phyloP scores from a whole-genome alignment of 2,329 filamentous ascomycete species.

The Trichoderma sp. region DNA sequence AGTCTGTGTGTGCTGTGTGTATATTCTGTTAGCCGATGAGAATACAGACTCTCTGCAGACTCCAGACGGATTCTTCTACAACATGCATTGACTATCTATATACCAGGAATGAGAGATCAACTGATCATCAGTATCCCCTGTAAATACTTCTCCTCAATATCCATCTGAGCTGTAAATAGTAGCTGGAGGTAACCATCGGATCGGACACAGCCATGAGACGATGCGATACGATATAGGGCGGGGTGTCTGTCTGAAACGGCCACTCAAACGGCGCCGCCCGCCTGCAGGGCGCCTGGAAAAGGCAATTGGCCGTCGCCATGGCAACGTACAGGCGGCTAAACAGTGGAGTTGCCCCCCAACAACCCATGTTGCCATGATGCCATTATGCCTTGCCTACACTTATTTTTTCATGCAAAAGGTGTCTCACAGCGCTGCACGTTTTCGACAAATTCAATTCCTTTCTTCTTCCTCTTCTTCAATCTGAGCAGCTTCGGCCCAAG shows the following conservation, averaged over 20 bases:
- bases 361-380: neutral
- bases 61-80: neutral
- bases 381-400: neutral
- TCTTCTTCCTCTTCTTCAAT: neutral
- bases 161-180: neutral
- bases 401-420: conserved; percentile 15
- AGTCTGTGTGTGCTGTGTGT: neutral
- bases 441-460: neutral
- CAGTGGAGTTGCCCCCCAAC: conserved; percentile 10
- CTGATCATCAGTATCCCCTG: neutral
- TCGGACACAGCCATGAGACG: neutral
- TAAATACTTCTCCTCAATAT: neutral
- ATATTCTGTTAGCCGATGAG: neutral
- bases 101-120: neutral
- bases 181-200: neutral
- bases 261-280: neutral
- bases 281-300: conserved; percentile 5
- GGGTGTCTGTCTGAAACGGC: conserved; percentile 5
- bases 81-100: neutral
- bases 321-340: conserved; percentile 1
- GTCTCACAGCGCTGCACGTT: conserved; percentile 13
- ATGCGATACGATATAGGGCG: neutral
- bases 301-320: conserved; percentile 1
- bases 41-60: neutral
- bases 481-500: neutral